A percentile compares a stretch with the other conserved stretches of the same genome.
Conservation (phyloP, 345 rosid genomes). For the Laguncularia racemosa region DNA sequence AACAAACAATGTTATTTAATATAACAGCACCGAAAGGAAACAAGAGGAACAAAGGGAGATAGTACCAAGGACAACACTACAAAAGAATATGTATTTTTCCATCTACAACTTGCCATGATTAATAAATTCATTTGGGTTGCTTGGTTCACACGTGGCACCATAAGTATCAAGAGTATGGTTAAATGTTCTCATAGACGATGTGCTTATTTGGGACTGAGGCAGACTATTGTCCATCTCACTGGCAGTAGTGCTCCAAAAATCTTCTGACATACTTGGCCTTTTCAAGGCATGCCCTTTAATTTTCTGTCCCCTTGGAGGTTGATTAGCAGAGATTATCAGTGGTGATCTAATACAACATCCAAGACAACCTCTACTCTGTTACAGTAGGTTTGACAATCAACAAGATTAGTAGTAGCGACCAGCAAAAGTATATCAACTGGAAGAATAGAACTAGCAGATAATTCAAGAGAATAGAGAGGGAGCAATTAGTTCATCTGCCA, state of each 20-base stretch:
- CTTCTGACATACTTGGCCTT: constrained; percentile 38
- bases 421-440: constrained; percentile 7
- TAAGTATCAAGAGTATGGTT: constrained; percentile 30
- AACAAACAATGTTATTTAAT: background rate
- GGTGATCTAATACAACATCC: constrained; percentile 59
- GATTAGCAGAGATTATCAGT: constrained; percentile 32
- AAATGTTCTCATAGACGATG: constrained; percentile 40
- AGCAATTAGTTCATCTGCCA: too few relatives aligned
- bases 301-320: constrained; percentile 46
- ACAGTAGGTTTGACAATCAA: constrained; percentile 35
- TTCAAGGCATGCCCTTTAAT: constrained; percentile 35
- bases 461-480: too few relatives aligned
- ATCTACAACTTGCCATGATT: constrained; percentile 50
- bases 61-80: background rate
- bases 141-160: constrained; percentile 31
- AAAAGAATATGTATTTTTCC: background rate
- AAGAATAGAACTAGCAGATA: too few relatives aligned
- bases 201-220: constrained; percentile 48
- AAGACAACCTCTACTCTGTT: constrained; percentile 96
- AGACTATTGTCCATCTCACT: constrained; percentile 51
- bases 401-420: constrained; percentile 32
- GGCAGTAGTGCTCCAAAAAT: constrained; percentile 55
- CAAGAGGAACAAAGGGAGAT: background rate
- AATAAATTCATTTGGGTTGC: constrained; percentile 56
- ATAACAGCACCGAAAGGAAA: background rate